A percentile compares a stretch with the other conserved stretches of the same genome.
Evolutionary conservation across 306 rosid genomes (phyloP).

Genomic region (Ziziphus jujuba): DNA sequence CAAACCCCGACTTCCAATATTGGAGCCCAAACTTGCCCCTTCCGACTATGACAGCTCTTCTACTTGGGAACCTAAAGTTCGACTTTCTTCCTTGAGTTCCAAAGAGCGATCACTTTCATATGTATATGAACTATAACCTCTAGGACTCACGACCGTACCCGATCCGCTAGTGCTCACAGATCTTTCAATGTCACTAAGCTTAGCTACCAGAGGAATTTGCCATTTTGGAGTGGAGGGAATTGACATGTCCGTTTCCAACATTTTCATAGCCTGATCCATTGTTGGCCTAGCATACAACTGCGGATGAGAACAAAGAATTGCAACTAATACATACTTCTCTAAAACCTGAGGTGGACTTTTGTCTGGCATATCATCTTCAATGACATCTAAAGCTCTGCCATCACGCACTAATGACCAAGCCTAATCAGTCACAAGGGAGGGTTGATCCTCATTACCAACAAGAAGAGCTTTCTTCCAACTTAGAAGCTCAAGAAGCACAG

Average conservation of each 20-base stretch:
- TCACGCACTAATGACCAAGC: conserved; percentile 91
- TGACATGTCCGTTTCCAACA: conserved; percentile 77
- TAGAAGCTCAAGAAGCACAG: conserved; percentile 88
- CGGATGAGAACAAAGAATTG: too few relatives aligned
- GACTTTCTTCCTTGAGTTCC: too few relatives aligned
- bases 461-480: conserved; percentile 89
- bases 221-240: conserved; percentile 79
- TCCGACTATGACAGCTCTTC: too few relatives aligned
- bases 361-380: too few relatives aligned
- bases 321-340: too few relatives aligned
- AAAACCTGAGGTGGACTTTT: too few relatives aligned
- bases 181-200: conserved; percentile 66
- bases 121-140: conserved; percentile 59
- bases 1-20: too few relatives aligned
- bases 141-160: conserved; percentile 48
- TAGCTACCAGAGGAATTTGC: conserved; percentile 73
- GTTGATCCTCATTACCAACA: conserved; percentile 46
- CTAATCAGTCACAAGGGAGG: conserved; percentile 69
- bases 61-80: too few relatives aligned
- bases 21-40: too few relatives aligned
- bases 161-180: conserved; percentile 59
- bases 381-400: too few relatives aligned
- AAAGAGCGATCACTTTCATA: conserved; percentile 27
- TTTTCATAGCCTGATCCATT: conserved; percentile 94
- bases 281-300: too few relatives aligned